Percentiles rank a stretch among this genome's conserved stretches.
These are phyloP conservation scores for Arthrocladium fulminans DNA, from an alignment of 2,329 filamentous ascomycete species.

Conservation along the genomic window DNA sequence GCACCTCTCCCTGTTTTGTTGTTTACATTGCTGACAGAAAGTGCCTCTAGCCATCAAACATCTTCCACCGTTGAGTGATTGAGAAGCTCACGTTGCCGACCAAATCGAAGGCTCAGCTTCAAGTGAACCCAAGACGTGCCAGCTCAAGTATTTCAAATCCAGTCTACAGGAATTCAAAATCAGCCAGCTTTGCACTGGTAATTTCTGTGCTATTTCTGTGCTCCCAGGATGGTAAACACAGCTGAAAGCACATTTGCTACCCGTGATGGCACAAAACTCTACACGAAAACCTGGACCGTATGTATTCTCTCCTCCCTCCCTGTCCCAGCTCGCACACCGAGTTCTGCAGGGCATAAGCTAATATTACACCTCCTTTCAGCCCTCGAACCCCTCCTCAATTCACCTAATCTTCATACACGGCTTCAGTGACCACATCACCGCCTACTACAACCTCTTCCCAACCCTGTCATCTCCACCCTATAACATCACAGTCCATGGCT, in stretches of 20 bases:
- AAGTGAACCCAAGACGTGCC: no score
- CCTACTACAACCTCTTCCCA: slow-evolving; percentile 67
- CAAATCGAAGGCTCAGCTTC: no score
- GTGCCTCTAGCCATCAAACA: no score
- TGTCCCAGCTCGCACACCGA: no score
- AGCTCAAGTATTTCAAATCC: no score
- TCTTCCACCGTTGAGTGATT: no score
- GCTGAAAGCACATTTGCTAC: slow-evolving; percentile 45
- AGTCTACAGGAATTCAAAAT: neutral
- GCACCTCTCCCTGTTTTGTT: no score
- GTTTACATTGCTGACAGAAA: no score
- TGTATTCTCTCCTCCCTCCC: no score
- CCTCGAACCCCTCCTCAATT: slow-evolving; percentile 43
- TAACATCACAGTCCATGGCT: slow-evolving; percentile 66
- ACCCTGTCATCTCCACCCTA: slow-evolving; percentile 50
- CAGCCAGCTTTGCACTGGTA: neutral
- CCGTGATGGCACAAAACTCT: slow-evolving; percentile 47
- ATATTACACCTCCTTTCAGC: no score
- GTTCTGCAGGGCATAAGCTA: no score
- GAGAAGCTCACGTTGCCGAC: no score
- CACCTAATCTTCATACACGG: slow-evolving; percentile 79
- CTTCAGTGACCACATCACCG: slow-evolving; percentile 52
- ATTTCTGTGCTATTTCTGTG: neutral
- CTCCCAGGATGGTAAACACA: slow-evolving; percentile 30
- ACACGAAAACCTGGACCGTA: slow-evolving; percentile 55